Conservation (phyloP, 345 rosid species). For the Erysimum cheiranthoides region DNA sequence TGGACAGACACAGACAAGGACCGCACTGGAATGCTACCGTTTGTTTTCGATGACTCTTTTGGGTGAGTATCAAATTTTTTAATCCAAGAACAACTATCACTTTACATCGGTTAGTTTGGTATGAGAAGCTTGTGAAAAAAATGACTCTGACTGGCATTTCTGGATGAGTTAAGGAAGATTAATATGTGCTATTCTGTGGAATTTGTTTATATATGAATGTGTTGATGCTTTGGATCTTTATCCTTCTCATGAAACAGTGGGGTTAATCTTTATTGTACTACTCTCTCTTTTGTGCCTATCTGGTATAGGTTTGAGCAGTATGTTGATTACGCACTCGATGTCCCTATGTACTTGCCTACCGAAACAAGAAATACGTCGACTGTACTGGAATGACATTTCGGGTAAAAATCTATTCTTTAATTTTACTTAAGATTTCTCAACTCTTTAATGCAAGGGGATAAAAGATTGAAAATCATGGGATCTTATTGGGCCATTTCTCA, state of each 20-base stretch:
- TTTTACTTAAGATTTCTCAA: constrained; percentile 27
- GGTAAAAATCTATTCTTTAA: constrained; percentile 69
- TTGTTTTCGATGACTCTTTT: constrained; percentile 89
- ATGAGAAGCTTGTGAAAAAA: constrained; percentile 9
- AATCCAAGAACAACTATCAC: constrained; percentile 14
- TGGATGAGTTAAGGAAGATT: constrained; percentile 1
- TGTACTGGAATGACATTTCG: constrained; percentile 95
- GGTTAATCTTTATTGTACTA: constrained; percentile 13
- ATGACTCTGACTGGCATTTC: constrained; percentile 10
- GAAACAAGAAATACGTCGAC: constrained; percentile 82
- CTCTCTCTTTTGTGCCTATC: constrained; percentile 13
- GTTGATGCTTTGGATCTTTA: constrained; percentile 10
- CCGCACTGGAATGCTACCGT: constrained; percentile 96
- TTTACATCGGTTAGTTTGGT: background rate
- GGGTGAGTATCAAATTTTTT: constrained; percentile 62
- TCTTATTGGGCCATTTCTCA: constrained; percentile 12
- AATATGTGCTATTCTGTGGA: background rate
- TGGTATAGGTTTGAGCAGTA: constrained; percentile 93
- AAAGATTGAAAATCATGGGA: background rate
- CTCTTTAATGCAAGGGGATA: background rate
- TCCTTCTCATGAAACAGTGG: background rate
- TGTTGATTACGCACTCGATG: constrained; percentile 99
- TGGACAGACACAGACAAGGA: constrained; percentile 96
- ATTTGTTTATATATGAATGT: background rate
- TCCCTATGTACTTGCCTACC: constrained; percentile 98